These are phyloP conservation scores for Balakata baccata DNA, from an alignment of 345 rosid genomes.

Conservation along the genomic window DNA sequence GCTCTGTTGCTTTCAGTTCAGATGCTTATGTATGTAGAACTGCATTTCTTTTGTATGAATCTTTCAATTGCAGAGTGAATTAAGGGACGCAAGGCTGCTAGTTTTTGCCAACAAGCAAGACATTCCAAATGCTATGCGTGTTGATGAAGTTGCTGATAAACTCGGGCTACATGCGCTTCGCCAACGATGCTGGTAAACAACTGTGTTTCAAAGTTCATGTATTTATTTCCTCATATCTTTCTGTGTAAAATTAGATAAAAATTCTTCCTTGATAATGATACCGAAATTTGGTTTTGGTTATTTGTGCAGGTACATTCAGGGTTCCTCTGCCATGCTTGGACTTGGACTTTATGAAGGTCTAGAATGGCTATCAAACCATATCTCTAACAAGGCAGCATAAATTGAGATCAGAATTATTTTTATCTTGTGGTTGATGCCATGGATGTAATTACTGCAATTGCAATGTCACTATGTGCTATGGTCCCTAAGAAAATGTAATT, in stretches of 20 bases:
- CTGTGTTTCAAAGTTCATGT: no score
- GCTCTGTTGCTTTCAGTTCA: no score
- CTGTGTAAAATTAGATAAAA: no score
- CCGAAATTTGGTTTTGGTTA: background rate
- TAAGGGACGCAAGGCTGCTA: conserved; percentile 53
- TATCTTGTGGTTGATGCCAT: no score
- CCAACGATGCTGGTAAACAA: conserved; percentile 46
- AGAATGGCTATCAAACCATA: conserved; percentile 47
- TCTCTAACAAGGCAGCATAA: conserved; percentile 29
- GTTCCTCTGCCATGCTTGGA: conserved; percentile 53
- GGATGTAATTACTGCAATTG: no score
- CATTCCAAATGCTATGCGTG: conserved; percentile 38
- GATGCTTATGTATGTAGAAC: background rate
- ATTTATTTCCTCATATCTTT: no score
- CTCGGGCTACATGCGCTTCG: conserved; percentile 54
- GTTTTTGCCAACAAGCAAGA: conserved; percentile 82
- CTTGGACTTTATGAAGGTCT: conserved; percentile 61
- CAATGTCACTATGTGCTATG: no score
- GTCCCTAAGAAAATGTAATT: no score
- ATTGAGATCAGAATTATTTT: background rate
- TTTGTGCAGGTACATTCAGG: conserved; percentile 49
- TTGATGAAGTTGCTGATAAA: conserved; percentile 52
- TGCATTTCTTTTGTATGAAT: background rate
- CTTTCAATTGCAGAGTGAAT: conserved; percentile 43
- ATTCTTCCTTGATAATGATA: no score